phyloP scores from a whole-genome alignment of 345 rosid species.

The Turnera subulata region DNA sequence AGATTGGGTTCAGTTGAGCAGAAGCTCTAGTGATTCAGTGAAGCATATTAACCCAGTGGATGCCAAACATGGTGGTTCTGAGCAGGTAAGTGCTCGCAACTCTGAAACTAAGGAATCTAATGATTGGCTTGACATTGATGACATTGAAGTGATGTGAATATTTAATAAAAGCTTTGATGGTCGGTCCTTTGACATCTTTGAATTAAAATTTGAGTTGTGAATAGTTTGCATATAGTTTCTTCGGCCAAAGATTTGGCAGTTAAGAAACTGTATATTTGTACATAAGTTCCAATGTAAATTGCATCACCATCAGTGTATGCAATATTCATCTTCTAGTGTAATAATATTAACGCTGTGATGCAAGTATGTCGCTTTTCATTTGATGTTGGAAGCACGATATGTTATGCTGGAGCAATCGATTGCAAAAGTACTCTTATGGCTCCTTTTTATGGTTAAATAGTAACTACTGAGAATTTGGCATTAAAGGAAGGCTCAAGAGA shows the following conservation, averaged over 20 bases:
- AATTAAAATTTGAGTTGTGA: conserved; percentile 18
- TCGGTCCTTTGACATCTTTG: conserved; percentile 16
- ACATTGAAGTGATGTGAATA: conserved; percentile 45
- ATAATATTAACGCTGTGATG: not conserved
- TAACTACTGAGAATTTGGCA: too few relatives aligned
- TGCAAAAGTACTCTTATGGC: too few relatives aligned
- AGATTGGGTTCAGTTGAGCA: conserved; percentile 59
- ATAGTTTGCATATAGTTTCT: conserved; percentile 29
- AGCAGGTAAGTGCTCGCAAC: conserved; percentile 40
- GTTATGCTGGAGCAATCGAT: too few relatives aligned
- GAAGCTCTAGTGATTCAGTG: conserved; percentile 40
- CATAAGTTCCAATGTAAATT: conserved; percentile 26
- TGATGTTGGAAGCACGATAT: too few relatives aligned
- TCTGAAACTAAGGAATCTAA: conserved; percentile 51
- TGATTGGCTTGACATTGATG: conserved; percentile 71
- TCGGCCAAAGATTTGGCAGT: conserved; percentile 17
- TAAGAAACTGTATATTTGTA: conserved; percentile 37
- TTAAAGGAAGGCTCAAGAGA: too few relatives aligned
- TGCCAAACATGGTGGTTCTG: conserved; percentile 26
- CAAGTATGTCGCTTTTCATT: too few relatives aligned
- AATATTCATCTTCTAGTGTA: not conserved
- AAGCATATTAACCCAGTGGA: conserved; percentile 38
- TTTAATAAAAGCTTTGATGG: conserved; percentile 1
- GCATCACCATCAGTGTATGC: conserved; percentile 14
- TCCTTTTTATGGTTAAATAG: too few relatives aligned